Evolutionary conservation across 228 moss, liverwort and hornwort genomes (phyloP), one percentile per base, ranked within the genome.

Genomic region (Sphagnum magellanicum): DNA sequence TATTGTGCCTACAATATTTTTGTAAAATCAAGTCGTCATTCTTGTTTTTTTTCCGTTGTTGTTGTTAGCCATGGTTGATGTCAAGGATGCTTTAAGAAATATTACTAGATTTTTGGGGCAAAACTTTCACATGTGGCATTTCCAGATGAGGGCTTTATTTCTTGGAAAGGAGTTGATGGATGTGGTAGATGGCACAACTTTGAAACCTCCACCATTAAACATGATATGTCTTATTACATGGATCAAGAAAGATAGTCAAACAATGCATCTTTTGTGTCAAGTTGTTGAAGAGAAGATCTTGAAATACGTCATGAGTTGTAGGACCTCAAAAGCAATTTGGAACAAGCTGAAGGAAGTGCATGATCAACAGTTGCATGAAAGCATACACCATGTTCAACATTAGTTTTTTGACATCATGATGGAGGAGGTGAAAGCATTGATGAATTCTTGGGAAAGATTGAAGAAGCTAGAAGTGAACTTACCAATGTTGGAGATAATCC

Each of bases 81-180:
- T 53, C 11, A 53, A 53, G 11, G 53, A 61, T n/a, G n/a, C n/a
- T 61, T 61, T 61, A n/a, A n/a, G 11, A 53, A 53, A 53, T 11
- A 53, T 53, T 11, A 53, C 6, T 6, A 53, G 11, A 53, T 53
- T 53, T 11, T 53, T 11, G 11, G 53, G 53, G 11, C 53, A 53
- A 11, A 53, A 53, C 11, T 53, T 53, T 11, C 11, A 53, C 53
- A 53, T 53, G 53, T 53, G 11, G 53, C 53, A 53, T 6, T 53
- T 53, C 53, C 53, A 53, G 53, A 53, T 53, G 53, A 53, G 6
- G 53, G 53, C 11, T 53, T 53, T 53, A 6, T 53, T 53, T 11
- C 69, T 70, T 50, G 69, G 69, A 48, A 70, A 50, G 50, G 60
- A 70, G 60, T 10, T 70, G 49, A 70, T 70, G 69, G 69, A 61